Evolutionary conservation across 169 alveolate genomes (phyloP).

Genomic region (Eimeria necatrix): DNA sequence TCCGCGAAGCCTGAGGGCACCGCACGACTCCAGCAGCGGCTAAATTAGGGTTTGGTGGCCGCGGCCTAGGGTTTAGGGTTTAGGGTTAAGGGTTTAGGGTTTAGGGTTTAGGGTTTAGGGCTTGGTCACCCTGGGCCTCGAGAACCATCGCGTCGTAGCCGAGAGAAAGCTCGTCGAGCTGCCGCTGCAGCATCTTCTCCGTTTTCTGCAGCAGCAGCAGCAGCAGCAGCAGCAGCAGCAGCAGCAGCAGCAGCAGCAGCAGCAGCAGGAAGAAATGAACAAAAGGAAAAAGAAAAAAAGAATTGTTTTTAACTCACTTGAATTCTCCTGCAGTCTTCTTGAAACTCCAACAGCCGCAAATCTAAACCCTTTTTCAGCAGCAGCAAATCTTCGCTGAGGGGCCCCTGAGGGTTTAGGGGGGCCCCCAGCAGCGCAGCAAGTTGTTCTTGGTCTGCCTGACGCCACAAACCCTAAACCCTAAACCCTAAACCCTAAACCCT

Average conservation of each 20-base stretch:
- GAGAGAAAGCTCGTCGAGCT: slow-evolving; percentile 75
- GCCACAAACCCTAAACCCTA: too few relatives aligned
- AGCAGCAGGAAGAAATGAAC: too few relatives aligned
- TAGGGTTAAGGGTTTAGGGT: too few relatives aligned
- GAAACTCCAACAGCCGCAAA: slow-evolving; percentile 78
- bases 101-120: too few relatives aligned
- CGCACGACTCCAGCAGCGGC: too few relatives aligned
- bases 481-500: too few relatives aligned
- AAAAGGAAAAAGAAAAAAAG: too few relatives aligned
- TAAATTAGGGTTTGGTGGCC: too few relatives aligned
- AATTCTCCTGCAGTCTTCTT: slow-evolving; percentile 82
- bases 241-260: background rate
- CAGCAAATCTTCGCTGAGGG: slow-evolving; percentile 69
- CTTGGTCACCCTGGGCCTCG: slow-evolving; percentile 79
- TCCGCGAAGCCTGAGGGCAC: slow-evolving; percentile 61
- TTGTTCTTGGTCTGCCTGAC: slow-evolving; percentile 80
- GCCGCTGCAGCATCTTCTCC: slow-evolving; percentile 75
- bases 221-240: too few relatives aligned
- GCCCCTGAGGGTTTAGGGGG: slow-evolving; percentile 2
- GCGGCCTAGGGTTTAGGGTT: too few relatives aligned
- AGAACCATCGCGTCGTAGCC: slow-evolving; percentile 67
- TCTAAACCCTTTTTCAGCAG: slow-evolving; percentile 79
- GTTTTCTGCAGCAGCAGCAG: slow-evolving; percentile 67
- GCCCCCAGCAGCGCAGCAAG: slow-evolving; percentile 77
- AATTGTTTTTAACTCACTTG: too few relatives aligned